Conservation (phyloP, 306 rosid genomes). For the Canavalia gladiata region DNA sequence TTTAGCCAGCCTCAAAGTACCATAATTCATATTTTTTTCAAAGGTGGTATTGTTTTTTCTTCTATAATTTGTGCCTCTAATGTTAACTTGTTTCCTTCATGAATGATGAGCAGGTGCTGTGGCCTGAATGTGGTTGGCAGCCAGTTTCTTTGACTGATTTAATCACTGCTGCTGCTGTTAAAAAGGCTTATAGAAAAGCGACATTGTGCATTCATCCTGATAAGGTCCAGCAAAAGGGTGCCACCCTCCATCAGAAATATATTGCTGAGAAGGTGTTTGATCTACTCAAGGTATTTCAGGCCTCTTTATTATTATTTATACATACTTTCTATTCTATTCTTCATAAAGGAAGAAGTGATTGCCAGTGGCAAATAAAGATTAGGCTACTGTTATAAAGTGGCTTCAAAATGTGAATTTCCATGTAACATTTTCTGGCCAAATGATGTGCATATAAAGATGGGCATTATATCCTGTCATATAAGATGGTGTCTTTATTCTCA, state of each 20-base stretch:
- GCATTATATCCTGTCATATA: neutral
- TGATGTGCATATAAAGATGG: neutral
- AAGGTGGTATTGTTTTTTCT: neutral
- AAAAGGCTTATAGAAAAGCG: conserved; percentile 90
- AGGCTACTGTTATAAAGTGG: neutral
- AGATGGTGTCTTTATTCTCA: neutral
- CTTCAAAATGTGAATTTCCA: conserved; percentile 24
- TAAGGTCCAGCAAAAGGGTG: conserved; percentile 99
- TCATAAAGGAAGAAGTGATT: conserved; percentile 18
- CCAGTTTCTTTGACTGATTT: conserved; percentile 91
- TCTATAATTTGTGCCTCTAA: conserved; percentile 24
- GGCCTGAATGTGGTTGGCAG: conserved; percentile 99
- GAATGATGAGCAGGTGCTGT: conserved; percentile 80
- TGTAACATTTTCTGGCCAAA: conserved; percentile 21
- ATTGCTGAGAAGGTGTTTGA: conserved; percentile 96
- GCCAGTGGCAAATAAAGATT: conserved; percentile 30
- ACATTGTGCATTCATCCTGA: conserved; percentile 97
- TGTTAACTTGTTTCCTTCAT: conserved; percentile 46
- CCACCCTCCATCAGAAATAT: conserved; percentile 94
- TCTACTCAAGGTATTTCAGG: conserved; percentile 79
- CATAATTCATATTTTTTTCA: neutral
- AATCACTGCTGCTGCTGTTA: conserved; percentile 79
- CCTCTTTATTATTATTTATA: neutral
- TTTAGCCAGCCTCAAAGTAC: conserved; percentile 25
- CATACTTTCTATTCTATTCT: conserved; percentile 23